Conservation (phyloP, 106 monocot species). For the Acorus gramineus region DNA sequence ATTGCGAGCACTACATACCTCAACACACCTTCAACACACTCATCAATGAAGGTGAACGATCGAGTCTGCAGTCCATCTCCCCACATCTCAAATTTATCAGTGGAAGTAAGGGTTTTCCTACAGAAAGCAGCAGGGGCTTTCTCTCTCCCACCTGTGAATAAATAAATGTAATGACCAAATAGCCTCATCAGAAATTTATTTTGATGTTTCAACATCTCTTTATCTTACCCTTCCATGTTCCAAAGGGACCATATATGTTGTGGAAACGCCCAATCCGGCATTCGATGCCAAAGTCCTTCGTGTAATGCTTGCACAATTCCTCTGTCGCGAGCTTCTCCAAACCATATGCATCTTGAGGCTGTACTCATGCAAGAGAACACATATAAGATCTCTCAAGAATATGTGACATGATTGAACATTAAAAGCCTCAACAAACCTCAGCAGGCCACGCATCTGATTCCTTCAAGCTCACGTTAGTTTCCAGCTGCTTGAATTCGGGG, state of each 20-base stretch:
- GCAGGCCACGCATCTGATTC: neutral
- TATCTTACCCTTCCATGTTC: neutral
- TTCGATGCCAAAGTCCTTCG: neutral
- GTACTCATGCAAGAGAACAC: no score
- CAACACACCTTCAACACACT: neutral
- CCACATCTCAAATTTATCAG: neutral
- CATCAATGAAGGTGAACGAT: neutral
- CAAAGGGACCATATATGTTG: neutral
- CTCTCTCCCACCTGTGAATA: neutral
- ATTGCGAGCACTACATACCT: no score
- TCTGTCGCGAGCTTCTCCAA: neutral
- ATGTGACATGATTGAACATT: no score
- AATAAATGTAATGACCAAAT: no score
- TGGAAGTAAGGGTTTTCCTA: neutral
- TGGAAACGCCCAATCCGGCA: neutral
- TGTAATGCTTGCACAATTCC: neutral
- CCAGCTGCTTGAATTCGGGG: neutral
- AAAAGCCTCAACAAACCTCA: no score
- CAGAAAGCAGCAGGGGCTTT: constrained; percentile 1
- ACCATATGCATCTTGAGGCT: neutral
- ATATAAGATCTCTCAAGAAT: no score
- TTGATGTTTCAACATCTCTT: no score
- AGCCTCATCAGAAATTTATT: no score
- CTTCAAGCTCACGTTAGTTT: neutral
- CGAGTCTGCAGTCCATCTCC: constrained; percentile 1